A percentile compares a stretch with the other conserved stretches of the same genome.
Conservation (phyloP, 306 rosid species). For the Vigna radiata region DNA sequence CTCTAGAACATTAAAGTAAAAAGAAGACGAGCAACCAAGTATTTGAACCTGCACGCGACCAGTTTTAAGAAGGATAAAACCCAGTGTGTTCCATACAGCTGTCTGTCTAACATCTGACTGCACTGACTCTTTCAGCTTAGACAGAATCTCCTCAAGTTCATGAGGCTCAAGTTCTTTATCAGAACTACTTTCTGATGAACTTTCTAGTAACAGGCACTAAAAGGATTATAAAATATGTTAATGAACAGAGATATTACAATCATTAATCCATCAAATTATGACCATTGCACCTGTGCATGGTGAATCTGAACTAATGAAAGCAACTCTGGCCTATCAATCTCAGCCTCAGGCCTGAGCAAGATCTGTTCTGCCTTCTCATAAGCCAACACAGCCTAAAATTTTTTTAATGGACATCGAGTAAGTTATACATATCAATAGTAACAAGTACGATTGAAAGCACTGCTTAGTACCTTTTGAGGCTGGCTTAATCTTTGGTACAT, state of each 20-base stretch:
- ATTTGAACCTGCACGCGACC: conserved; percentile 80
- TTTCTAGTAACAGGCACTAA: conserved; percentile 88
- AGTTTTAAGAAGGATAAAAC: conserved; percentile 82
- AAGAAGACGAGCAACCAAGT: conserved; percentile 6
- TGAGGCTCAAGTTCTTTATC: conserved; percentile 86
- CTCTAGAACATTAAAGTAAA: conserved; percentile 30
- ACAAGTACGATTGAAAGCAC: conserved; percentile 29
- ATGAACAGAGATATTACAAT: conserved; percentile 41
- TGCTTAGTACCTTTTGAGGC: conserved; percentile 71
- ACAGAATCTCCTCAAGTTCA: conserved; percentile 83
- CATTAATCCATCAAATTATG: conserved; percentile 40
- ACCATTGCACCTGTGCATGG: conserved; percentile 86
- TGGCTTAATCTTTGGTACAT: conserved; percentile 97
- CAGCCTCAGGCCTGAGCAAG: conserved; percentile 76
- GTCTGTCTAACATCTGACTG: conserved; percentile 87
- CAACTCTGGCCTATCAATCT: conserved; percentile 79
- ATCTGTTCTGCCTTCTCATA: conserved; percentile 95
- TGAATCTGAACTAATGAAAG: conserved; percentile 91
- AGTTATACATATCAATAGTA: conserved; percentile 24
- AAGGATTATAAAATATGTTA: conserved; percentile 56
- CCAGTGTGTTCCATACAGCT: conserved; percentile 93
- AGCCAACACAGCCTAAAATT: conserved; percentile 71
- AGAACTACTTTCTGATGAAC: conserved; percentile 67
- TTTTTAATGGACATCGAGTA: conserved; percentile 23
- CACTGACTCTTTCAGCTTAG: conserved; percentile 74